Conservation (phyloP, 2,329 filamentous ascomycete genomes). For the Calonectria pauciramosa region DNA sequence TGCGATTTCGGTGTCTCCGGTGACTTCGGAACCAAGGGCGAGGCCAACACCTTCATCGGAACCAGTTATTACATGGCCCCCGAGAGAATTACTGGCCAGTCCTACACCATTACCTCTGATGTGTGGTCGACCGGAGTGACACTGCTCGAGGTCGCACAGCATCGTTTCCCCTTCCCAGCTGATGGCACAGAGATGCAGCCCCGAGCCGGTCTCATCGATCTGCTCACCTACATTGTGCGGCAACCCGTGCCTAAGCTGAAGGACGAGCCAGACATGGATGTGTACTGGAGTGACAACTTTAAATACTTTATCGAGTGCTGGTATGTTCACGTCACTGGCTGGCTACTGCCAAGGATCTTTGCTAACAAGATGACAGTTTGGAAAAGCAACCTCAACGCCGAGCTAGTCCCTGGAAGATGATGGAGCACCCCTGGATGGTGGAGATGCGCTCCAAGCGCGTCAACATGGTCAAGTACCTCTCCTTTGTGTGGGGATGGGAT, state of each 20-base stretch:
- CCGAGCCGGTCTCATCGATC: constrained; percentile 90
- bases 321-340: constrained; percentile 68
- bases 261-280: constrained; percentile 90
- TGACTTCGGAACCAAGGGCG: constrained; percentile 98
- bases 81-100: constrained; percentile 96
- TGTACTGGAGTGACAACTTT: constrained; percentile 97
- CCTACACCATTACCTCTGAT: constrained; percentile 98
- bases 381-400: constrained; percentile 92
- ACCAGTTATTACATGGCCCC: constrained; percentile 99
- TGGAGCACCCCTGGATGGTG: constrained; percentile 98
- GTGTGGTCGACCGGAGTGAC: constrained; percentile 99
- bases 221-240: constrained; percentile 96
- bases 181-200: constrained; percentile 97
- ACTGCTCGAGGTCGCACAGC: constrained; percentile 97
- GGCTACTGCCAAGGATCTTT: not conserved
- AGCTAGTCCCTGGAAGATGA: constrained; percentile 97
- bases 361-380: constrained; percentile 70
- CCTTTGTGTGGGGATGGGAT: constrained; percentile 98
- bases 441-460: constrained; percentile 97
- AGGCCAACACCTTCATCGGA: constrained; percentile 98
- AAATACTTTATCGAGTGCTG: constrained; percentile 99
- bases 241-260: constrained; percentile 96
- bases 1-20: constrained; percentile 99
- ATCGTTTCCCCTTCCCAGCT: constrained; percentile 97
- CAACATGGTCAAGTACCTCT: constrained; percentile 95